A percentile compares a stretch with the other conserved stretches of the same genome.
Conservation (phyloP, 768 basidiomycete genomes). For the Tulasnella sp. region DNA sequence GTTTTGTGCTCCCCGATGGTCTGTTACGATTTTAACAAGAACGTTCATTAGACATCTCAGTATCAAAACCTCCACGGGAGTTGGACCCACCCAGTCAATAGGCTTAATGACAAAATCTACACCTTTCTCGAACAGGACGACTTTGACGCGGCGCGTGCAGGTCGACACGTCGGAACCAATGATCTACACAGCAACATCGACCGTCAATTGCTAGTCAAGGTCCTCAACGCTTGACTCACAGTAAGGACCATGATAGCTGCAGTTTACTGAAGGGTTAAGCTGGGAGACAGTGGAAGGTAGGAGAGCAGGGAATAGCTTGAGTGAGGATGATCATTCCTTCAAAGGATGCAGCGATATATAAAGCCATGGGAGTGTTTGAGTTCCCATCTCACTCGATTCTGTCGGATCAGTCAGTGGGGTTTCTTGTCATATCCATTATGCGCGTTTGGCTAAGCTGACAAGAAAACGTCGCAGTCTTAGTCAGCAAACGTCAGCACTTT, state of each 20-base stretch:
- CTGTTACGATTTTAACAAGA: background rate
- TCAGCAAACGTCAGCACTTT: background rate
- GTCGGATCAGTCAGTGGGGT: too few relatives aligned
- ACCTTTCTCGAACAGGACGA: conserved; percentile 30
- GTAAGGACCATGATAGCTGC: background rate
- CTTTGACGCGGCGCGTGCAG: conserved; percentile 7
- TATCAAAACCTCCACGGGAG: background rate
- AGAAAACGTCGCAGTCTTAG: background rate
- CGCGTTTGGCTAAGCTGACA: background rate
- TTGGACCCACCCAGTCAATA: conserved; percentile 31
- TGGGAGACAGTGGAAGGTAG: background rate
- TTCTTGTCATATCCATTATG: background rate
- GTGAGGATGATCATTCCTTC: background rate
- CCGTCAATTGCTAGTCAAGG: too few relatives aligned
- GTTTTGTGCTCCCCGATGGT: background rate
- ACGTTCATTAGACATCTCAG: background rate
- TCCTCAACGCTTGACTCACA: background rate
- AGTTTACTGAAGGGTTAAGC: background rate
- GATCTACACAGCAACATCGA: background rate
- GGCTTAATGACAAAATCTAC: conserved; percentile 47
- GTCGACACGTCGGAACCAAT: conserved; percentile 2
- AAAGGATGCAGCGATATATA: background rate
- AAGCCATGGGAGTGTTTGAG: background rate
- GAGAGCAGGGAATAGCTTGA: background rate
- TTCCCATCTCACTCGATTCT: too few relatives aligned